These are phyloP conservation scores for Ustilago hordei DNA, from an alignment of 1,284 basidiomycete species.

Conservation along the genomic window DNA sequence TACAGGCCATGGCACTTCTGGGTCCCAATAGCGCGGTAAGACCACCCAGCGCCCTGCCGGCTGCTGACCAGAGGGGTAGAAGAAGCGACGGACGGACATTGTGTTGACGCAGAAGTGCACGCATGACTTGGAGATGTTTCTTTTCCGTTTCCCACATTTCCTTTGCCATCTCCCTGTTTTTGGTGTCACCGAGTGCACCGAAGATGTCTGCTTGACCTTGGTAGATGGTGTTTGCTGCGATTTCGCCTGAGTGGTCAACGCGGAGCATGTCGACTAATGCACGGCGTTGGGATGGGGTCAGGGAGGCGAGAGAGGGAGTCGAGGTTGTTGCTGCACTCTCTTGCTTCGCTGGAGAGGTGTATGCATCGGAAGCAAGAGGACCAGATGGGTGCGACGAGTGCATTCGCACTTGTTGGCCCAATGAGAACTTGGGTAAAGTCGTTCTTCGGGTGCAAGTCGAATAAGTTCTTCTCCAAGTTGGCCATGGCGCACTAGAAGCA, in stretches of 20 bases:
- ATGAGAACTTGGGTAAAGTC: no score
- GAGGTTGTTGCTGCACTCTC: constrained; percentile 20
- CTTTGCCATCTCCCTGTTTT: constrained; percentile 72
- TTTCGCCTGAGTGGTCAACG: constrained; percentile 68
- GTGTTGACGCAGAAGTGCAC: constrained; percentile 85
- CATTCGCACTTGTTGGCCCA: not conserved
- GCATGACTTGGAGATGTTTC: constrained; percentile 88
- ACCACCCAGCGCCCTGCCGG: constrained; percentile 86
- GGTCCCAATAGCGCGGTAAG: constrained; percentile 88
- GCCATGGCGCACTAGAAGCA: constrained; percentile 10
- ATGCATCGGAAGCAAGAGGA: constrained; percentile 54
- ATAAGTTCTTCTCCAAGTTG: constrained; percentile 10
- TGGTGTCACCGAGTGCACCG: constrained; percentile 50
- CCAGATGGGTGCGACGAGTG: not conserved
- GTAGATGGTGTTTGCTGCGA: constrained; percentile 69
- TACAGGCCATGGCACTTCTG: constrained; percentile 97
- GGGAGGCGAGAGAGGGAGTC: constrained; percentile 41
- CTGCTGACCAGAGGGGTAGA: constrained; percentile 84
- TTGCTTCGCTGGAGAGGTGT: constrained; percentile 19
- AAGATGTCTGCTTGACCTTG: constrained; percentile 67
- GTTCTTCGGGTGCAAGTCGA: not conserved
- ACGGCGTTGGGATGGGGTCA: constrained; percentile 44
- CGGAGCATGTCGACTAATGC: constrained; percentile 64
- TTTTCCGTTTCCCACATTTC: constrained; percentile 98
- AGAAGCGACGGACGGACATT: constrained; percentile 84